Conservation (phyloP, 2,329 filamentous ascomycete genomes). For the Hawksworthiomyces lignivorus region DNA sequence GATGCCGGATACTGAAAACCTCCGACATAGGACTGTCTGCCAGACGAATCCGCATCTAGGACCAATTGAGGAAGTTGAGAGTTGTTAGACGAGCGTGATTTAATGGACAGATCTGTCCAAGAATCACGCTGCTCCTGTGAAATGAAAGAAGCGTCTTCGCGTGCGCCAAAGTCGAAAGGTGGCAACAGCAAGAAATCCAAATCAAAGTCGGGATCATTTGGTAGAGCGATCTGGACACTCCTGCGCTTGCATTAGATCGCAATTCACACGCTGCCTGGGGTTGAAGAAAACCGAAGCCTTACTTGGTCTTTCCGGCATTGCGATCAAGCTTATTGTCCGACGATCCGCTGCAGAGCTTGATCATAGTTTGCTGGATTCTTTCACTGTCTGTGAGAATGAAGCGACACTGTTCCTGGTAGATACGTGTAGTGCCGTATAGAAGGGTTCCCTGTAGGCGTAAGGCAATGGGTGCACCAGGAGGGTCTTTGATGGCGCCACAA, state of each 20-base stretch:
- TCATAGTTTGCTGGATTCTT: conserved; percentile 48
- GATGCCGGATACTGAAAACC: conserved; percentile 13
- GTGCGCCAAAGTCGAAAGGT: conserved; percentile 40
- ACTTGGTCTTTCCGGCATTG: conserved; percentile 66
- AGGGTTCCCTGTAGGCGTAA: conserved; percentile 83
- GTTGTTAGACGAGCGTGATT: conserved; percentile 21
- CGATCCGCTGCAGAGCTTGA: conserved; percentile 63
- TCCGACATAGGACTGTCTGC: conserved; percentile 8
- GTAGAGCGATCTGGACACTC: conserved; percentile 65
- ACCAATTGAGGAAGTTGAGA: conserved; percentile 38
- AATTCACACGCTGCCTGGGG: no score
- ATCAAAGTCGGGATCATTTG: conserved; percentile 76
- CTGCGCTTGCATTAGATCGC: conserved; percentile 38
- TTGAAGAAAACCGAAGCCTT: conserved; percentile 21
- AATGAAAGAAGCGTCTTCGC: conserved; percentile 21
- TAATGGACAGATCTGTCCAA: conserved; percentile 14
- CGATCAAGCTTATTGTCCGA: conserved; percentile 58
- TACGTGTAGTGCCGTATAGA: conserved; percentile 75
- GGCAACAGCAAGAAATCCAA: conserved; percentile 46
- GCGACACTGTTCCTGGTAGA: conserved; percentile 78
- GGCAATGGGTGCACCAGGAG: conserved; percentile 72
- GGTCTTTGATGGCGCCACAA: conserved; percentile 79
- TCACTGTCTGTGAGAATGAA: conserved; percentile 80
- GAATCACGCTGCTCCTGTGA: conserved; percentile 13
- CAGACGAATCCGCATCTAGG: conserved; percentile 23